Evolutionary conservation across 352 stramenopile species (phyloP), one percentile per base, ranked within the genome.

Genomic region (Aphanomyces stellatus): DNA sequence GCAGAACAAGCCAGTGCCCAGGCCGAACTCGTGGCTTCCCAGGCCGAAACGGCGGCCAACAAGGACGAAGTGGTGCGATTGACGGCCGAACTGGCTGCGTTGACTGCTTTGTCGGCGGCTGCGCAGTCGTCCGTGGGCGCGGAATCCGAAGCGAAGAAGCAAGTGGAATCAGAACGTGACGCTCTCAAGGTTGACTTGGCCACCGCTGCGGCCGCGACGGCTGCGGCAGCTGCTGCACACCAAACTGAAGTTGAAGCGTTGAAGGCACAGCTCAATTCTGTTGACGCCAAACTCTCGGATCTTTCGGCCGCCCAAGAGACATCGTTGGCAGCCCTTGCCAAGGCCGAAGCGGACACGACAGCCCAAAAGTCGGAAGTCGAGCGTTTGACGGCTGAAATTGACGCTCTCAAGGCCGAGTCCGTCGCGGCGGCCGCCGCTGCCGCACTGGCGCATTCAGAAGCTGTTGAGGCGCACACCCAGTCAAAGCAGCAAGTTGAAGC

Each of bases 321-420:
- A 22, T 53, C 59, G 17, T 19, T 53, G 30, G 40, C 13, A 17
- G 24, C n/a, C 1, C 40, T 46, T 15, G 40, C 31, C 17, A 57
- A 15, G 30, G 59, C 59, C 1, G 59, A 65, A 65, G 59, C 59
- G 19, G 35, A 65, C 13, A 42, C 34, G 17, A 35, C 59, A 3
- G 19, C 59, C 19, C 27, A 31, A 2, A 40, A 19, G 11, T 4
- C 59, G 19, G 24, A 65, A n/a, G 30, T 65, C 10, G 13, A 27
- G 17, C 22, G 15, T 4, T 53, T 42, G 42, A 56, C 46, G 3
- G 59, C 59, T 30, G 24, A 65, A 4, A 33, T 65, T 10, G 30
- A 22, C 3, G n/a, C 27, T 40, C 24, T 56, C 15, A 19, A 65
- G 30, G 24, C 15, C 22, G 35, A 53, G 24, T 46, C 59, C 2